Percentiles rank a stretch among this genome's conserved stretches.
Conservation (phyloP, 2,329 filamentous ascomycete species). For the Cladophialophora chaetospira region DNA sequence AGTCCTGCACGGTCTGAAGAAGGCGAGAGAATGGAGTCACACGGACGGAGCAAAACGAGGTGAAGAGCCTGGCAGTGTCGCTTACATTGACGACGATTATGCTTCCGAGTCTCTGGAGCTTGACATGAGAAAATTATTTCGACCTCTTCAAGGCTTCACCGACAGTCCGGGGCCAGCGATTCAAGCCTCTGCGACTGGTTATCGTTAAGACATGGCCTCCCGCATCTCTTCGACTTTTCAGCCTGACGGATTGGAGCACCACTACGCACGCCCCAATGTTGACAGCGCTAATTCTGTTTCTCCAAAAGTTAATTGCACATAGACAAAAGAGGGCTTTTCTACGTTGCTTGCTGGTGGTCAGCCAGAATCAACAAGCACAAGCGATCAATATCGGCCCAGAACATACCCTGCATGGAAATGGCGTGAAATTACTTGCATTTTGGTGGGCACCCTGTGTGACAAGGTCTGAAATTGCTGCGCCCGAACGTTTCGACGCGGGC, state of each 20-base stretch:
- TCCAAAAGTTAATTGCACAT: slow-evolving; percentile 17
- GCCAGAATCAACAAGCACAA: neutral
- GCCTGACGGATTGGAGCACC: neutral
- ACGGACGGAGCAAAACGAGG: slow-evolving; percentile 66
- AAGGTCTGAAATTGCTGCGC: neutral
- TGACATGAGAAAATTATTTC: slow-evolving; percentile 72
- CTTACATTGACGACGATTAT: slow-evolving; percentile 68
- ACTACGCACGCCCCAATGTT: neutral
- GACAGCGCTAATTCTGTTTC: neutral
- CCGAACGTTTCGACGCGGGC: slow-evolving; percentile 1
- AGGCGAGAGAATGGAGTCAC: slow-evolving; percentile 61
- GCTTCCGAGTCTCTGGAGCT: slow-evolving; percentile 65
- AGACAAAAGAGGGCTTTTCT: slow-evolving; percentile 7
- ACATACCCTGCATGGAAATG: slow-evolving; percentile 14
- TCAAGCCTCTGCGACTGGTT: neutral
- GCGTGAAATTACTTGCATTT: slow-evolving; percentile 23
- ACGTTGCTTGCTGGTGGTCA: neutral
- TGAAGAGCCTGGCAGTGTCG: slow-evolving; percentile 68
- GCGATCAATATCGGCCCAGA: neutral
- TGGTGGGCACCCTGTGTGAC: slow-evolving; percentile 3
- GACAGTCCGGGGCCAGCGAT: slow-evolving; percentile 1
- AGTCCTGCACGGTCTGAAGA: slow-evolving; percentile 63
- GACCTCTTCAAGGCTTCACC: slow-evolving; percentile 48
- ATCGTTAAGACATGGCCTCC: slow-evolving; percentile 2
- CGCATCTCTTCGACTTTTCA: neutral